Evolutionary conservation across 768 basidiomycete species (phyloP).

Genomic region (Pulveroboletus sp.): DNA sequence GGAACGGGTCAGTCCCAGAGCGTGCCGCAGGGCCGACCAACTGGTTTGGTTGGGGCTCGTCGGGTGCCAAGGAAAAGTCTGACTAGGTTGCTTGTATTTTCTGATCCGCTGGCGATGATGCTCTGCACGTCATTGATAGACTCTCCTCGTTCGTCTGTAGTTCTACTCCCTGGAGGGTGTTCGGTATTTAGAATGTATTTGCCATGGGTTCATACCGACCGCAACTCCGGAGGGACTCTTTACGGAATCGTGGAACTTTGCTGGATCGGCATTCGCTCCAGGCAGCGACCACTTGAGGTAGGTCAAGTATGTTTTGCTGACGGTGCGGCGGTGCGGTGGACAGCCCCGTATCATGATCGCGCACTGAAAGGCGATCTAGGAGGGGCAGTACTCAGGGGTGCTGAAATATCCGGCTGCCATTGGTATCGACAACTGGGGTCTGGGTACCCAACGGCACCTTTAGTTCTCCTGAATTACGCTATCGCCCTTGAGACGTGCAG

Average conservation of each 20-base stretch:
- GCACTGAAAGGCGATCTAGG: not conserved
- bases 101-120: not conserved
- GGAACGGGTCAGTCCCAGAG: constrained; percentile 14
- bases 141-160: constrained; percentile 3
- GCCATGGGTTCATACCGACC: not conserved
- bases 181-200: constrained; percentile 12
- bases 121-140: not conserved
- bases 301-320: not conserved
- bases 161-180: not conserved
- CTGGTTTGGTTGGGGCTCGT: constrained; percentile 33
- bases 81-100: constrained; percentile 8
- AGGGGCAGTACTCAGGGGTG: not conserved
- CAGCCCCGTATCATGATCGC: not conserved
- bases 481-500: not conserved
- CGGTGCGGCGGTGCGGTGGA: too few relatives aligned
- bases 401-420: not conserved
- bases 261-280: too few relatives aligned
- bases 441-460: constrained; percentile 10
- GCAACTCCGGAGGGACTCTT: not conserved
- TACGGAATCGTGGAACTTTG: too few relatives aligned
- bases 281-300: not conserved
- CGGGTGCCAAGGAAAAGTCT: constrained; percentile 17
- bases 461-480: constrained; percentile 5
- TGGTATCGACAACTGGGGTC: too few relatives aligned
- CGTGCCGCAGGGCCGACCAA: constrained; percentile 28